Percentiles rank a stretch among this genome's conserved stretches.
Conservation (phyloP, 306 rosid genomes). For the Castanopsis chinensis region DNA sequence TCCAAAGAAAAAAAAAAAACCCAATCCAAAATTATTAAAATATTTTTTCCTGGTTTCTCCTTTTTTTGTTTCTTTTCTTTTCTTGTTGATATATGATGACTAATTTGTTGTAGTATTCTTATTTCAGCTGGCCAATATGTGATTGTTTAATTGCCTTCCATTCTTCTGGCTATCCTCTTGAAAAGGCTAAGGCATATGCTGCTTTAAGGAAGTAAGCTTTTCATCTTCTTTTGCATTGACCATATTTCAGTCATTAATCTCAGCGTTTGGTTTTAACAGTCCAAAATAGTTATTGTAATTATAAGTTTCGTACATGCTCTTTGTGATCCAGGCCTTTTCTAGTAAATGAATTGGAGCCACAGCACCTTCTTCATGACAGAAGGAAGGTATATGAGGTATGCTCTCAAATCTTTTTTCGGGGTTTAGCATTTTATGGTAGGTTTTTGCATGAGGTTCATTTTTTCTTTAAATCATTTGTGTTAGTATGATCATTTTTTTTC, state of each 20-base stretch:
- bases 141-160: slow-evolving; percentile 97
- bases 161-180: slow-evolving; percentile 90
- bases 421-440: slow-evolving; percentile 16
- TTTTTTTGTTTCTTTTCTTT: not conserved
- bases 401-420: slow-evolving; percentile 1
- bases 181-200: slow-evolving; percentile 90
- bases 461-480: not conserved
- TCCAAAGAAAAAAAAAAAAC: not conserved
- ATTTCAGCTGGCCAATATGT: slow-evolving; percentile 95
- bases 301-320: slow-evolving; percentile 6
- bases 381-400: slow-evolving; percentile 92
- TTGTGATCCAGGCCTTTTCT: slow-evolving; percentile 79
- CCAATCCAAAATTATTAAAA: slow-evolving; percentile 9
- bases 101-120: slow-evolving; percentile 23
- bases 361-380: slow-evolving; percentile 95
- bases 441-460: not conserved
- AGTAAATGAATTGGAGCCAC: slow-evolving; percentile 88
- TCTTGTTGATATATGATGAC: not conserved
- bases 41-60: not conserved
- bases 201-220: slow-evolving; percentile 89
- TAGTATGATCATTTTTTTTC: not conserved
- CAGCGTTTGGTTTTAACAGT: not conserved
- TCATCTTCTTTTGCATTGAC: slow-evolving; percentile 10
- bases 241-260: slow-evolving; percentile 20
- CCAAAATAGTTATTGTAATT: not conserved